phyloP scores from a whole-genome alignment of 2,329 filamentous ascomycete species.

The Trichoderma guizhouense region DNA sequence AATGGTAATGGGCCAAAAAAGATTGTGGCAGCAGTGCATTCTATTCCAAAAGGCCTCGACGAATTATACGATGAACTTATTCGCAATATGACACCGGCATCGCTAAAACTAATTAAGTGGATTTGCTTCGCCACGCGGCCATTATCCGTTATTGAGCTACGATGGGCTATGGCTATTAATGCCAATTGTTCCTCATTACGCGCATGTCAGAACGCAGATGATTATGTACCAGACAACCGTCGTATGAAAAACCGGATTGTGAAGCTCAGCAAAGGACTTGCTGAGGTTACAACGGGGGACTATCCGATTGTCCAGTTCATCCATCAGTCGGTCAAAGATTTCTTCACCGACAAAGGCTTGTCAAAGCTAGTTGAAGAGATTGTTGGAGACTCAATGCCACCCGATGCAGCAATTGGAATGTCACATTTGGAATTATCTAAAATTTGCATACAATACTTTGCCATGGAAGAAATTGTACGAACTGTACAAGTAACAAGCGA shows the following conservation, averaged over 20 bases:
- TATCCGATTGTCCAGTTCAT: slow-evolving; percentile 31
- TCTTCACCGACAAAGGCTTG: slow-evolving; percentile 28
- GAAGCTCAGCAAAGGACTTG: slow-evolving; percentile 30
- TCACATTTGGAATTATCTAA: slow-evolving; percentile 26
- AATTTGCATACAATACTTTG: slow-evolving; percentile 27
- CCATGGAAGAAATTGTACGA: slow-evolving; percentile 24
- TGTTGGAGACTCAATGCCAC: slow-evolving; percentile 11
- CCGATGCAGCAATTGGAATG: neutral
- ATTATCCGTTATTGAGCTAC: slow-evolving; percentile 28
- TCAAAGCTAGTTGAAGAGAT: neutral
- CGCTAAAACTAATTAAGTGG: slow-evolving; percentile 32
- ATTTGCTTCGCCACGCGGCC: slow-evolving; percentile 31
- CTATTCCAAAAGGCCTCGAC: slow-evolving; percentile 26
- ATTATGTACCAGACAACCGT: slow-evolving; percentile 18
- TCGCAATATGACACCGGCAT: slow-evolving; percentile 19
- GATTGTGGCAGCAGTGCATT: slow-evolving; percentile 25
- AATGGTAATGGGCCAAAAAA: neutral
- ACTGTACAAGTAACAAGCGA: neutral
- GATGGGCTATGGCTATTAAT: slow-evolving; percentile 32
- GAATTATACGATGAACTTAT: slow-evolving; percentile 27
- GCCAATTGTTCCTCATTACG: slow-evolving; percentile 24
- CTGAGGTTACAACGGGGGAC: slow-evolving; percentile 21
- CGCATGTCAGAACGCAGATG: slow-evolving; percentile 20
- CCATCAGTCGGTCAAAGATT: slow-evolving; percentile 35
- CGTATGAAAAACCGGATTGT: slow-evolving; percentile 23